phyloP scores from a whole-genome alignment of 2,329 filamentous ascomycete genomes.

The Colletotrichum lupini region DNA sequence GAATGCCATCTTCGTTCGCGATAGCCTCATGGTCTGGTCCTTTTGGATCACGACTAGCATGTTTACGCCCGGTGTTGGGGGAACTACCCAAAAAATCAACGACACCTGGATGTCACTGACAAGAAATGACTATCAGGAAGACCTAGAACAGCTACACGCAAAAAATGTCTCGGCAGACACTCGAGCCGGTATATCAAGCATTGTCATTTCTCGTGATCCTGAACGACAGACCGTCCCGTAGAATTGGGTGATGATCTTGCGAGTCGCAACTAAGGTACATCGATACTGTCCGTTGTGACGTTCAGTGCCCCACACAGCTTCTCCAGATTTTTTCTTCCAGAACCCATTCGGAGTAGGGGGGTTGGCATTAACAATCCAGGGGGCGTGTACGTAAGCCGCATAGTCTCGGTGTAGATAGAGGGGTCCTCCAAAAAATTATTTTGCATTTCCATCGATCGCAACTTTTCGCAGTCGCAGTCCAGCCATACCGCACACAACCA shows the following conservation, averaged over 20 bases:
- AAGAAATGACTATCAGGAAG: background rate
- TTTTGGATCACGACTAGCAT: background rate
- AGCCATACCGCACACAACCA: constrained; percentile 41
- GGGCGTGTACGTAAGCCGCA: constrained; percentile 31
- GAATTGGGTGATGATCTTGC: background rate
- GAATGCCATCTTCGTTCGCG: background rate
- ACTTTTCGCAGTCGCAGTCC: constrained; percentile 26
- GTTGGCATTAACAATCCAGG: background rate
- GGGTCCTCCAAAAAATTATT: constrained; percentile 38
- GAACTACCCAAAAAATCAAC: no score
- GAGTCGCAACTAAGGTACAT: background rate
- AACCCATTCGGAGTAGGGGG: background rate
- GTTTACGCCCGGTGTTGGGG: background rate
- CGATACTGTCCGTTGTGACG: no score
- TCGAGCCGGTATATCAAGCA: background rate
- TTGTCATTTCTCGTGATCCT: background rate
- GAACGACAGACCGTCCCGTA: background rate
- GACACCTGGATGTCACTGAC: background rate
- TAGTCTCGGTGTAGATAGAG: constrained; percentile 34
- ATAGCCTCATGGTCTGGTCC: background rate
- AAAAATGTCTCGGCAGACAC: background rate
- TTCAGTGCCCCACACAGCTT: background rate
- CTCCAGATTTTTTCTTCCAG: constrained; percentile 1
- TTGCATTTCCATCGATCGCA: constrained; percentile 30
- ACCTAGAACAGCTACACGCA: background rate